Percentiles rank a stretch among this genome's conserved stretches.
Conservation (phyloP, 2,329 filamentous ascomycete genomes). For the Biscogniauxia mediterranea region DNA sequence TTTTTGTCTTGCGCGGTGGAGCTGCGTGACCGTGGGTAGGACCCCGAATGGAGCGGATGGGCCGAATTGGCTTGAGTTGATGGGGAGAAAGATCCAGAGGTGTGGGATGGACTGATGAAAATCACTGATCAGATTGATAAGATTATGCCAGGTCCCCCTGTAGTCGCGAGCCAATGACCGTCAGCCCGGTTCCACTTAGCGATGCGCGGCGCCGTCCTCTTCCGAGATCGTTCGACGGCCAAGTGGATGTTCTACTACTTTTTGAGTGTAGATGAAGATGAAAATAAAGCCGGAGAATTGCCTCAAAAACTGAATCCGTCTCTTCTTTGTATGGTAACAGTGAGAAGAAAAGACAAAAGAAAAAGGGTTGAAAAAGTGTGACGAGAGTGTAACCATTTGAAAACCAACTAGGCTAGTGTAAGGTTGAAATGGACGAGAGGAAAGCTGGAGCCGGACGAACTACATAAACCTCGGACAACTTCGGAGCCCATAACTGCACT, state of each 20-base stretch:
- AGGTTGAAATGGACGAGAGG: no score
- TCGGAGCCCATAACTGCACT: background rate
- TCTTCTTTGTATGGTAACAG: no score
- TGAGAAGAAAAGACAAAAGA: no score
- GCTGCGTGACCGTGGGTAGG: background rate
- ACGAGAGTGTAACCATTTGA: no score
- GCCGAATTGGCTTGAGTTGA: conserved; percentile 13
- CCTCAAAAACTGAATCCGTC: background rate
- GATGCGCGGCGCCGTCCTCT: background rate
- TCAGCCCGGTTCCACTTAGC: background rate
- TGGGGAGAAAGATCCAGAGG: conserved; percentile 10
- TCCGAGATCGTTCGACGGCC: background rate
- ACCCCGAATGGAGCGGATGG: conserved; percentile 2
- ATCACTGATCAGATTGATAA: conserved; percentile 40
- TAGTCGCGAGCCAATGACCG: background rate
- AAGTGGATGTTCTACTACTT: no score
- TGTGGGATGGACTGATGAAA: conserved; percentile 23
- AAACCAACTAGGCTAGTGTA: no score
- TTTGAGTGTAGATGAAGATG: background rate
- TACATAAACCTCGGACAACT: background rate
- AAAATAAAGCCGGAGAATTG: background rate
- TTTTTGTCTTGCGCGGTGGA: background rate
- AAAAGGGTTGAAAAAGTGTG: no score
- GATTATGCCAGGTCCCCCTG: conserved; percentile 31
- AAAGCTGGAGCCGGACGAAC: background rate